Conservation (phyloP, 208 protist species). For the Trypanosoma grayi region DNA sequence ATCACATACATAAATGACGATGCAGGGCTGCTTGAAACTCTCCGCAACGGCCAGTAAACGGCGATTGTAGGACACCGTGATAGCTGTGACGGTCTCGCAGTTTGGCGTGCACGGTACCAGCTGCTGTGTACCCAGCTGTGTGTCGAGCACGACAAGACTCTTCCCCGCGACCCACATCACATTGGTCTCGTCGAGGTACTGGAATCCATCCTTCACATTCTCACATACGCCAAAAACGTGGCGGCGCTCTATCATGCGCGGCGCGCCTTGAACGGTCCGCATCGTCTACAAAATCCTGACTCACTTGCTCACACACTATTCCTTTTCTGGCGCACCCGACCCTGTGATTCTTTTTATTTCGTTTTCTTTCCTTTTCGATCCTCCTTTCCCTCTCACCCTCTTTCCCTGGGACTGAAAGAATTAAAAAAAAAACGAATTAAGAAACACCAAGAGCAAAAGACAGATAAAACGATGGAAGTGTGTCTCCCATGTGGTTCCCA, state of each 20-base stretch:
- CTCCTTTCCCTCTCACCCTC: no score
- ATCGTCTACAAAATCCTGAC: slow-evolving; percentile 1
- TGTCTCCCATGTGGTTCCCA: no score
- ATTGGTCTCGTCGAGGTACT: slow-evolving; percentile 93
- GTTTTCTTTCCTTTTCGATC: not conserved
- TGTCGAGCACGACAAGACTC: slow-evolving; percentile 92
- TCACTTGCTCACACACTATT: not conserved
- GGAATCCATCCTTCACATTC: slow-evolving; percentile 90
- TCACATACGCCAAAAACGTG: slow-evolving; percentile 93
- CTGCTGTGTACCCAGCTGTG: slow-evolving; percentile 89
- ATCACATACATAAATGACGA: slow-evolving; percentile 93
- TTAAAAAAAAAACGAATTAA: not conserved
- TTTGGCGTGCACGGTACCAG: slow-evolving; percentile 84
- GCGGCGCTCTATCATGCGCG: slow-evolving; percentile 78
- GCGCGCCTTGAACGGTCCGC: slow-evolving; percentile 2
- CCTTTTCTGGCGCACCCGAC: not conserved
- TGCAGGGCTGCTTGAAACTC: slow-evolving; percentile 65
- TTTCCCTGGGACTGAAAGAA: not conserved
- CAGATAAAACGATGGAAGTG: no score
- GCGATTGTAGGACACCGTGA: slow-evolving; percentile 89
- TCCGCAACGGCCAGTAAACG: slow-evolving; percentile 94
- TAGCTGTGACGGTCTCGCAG: slow-evolving; percentile 87
- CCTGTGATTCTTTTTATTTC: not conserved
- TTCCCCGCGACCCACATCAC: slow-evolving; percentile 91
- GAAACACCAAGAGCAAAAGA: no score